Conservation (phyloP, 23 red algal genomes). For the Chondrus crispus region DNA sequence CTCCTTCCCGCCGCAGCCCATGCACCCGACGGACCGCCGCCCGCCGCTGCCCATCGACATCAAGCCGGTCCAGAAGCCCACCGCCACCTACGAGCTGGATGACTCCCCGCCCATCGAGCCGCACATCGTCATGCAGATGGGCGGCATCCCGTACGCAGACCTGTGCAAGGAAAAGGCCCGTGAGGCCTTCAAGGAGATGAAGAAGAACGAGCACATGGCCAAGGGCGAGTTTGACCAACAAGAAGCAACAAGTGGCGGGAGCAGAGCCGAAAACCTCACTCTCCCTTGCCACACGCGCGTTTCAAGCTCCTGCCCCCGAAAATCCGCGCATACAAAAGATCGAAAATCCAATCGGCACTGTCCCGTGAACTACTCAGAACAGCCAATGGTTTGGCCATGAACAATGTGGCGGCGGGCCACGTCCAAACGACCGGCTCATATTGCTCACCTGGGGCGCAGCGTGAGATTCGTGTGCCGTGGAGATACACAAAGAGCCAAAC, state of each 20-base stretch:
- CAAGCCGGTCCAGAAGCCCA: neutral
- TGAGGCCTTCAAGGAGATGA: conserved; percentile 59
- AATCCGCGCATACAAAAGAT: too few species aligned
- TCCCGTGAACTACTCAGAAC: too few species aligned
- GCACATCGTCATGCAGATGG: conserved; percentile 47
- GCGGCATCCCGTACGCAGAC: conserved; percentile 54
- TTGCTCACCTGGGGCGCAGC: too few species aligned
- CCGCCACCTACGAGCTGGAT: neutral
- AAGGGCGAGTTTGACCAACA: conserved; percentile 61
- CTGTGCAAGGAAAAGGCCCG: conserved; percentile 58
- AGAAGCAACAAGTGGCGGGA: conserved; percentile 65
- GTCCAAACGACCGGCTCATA: too few species aligned
- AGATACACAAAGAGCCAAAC: too few species aligned
- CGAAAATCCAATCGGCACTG: too few species aligned
- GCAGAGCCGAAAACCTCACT: too few species aligned
- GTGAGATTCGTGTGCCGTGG: too few species aligned
- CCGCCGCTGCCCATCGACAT: neutral
- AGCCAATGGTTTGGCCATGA: too few species aligned
- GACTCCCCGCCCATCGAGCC: conserved; percentile 17
- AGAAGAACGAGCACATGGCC: conserved; percentile 51
- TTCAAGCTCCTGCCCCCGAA: too few species aligned
- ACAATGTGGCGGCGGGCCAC: too few species aligned
- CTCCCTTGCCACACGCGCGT: too few species aligned
- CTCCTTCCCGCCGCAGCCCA: neutral
- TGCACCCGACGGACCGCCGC: neutral